A percentile compares a stretch with the other conserved stretches of the same genome.
Conservation (phyloP, 1,139 yeast species). For the Hemisphaericaspora xylofermentans region DNA sequence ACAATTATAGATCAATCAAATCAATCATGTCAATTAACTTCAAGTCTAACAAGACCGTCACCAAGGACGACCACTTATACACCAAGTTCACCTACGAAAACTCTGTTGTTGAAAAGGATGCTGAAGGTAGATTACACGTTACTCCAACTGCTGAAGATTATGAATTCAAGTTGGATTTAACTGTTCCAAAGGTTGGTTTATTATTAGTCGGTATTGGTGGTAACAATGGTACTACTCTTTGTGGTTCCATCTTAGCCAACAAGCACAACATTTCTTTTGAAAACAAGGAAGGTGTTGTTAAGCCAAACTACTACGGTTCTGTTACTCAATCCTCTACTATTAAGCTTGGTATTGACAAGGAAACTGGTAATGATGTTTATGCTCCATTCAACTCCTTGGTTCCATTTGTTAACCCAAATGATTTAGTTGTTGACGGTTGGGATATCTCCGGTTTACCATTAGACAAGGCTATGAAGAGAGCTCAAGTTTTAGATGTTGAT, state of each 20-base stretch:
- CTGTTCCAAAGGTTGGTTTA: slow-evolving; percentile 83
- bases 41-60: slow-evolving; percentile 60
- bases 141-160: slow-evolving; percentile 73
- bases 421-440: slow-evolving; percentile 92
- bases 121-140: slow-evolving; percentile 60
- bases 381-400: slow-evolving; percentile 90
- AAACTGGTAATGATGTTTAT: slow-evolving; percentile 77
- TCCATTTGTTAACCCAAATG: slow-evolving; percentile 89
- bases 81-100: slow-evolving; percentile 60
- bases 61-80: slow-evolving; percentile 57
- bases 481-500: slow-evolving; percentile 83
- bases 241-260: slow-evolving; percentile 85
- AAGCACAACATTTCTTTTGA: slow-evolving; percentile 75
- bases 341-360: slow-evolving; percentile 79
- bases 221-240: slow-evolving; percentile 90
- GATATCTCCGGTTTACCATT: slow-evolving; percentile 76
- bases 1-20: neutral
- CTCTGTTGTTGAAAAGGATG: slow-evolving; percentile 40
- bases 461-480: slow-evolving; percentile 79
- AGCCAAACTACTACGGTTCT: slow-evolving; percentile 93
- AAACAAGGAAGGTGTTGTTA: slow-evolving; percentile 75
- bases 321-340: slow-evolving; percentile 92
- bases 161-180: slow-evolving; percentile 82
- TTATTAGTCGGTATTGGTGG: slow-evolving; percentile 95
- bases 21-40: slow-evolving; percentile 44